Conservation (phyloP, 441 rosid species). For the Heliophila coronopifolia region DNA sequence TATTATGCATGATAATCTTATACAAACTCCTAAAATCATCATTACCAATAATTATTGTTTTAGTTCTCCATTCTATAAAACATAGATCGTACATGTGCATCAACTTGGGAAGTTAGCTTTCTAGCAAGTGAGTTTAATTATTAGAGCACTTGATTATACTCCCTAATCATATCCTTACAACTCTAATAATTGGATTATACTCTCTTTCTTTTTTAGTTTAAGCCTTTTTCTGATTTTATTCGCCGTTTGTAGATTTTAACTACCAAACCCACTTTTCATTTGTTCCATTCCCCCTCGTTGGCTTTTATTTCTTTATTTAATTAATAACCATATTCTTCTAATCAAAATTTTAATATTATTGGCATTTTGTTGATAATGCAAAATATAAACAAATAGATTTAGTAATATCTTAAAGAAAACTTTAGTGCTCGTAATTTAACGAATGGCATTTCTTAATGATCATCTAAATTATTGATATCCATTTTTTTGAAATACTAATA, state of each 20-base stretch:
- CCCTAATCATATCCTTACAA: constrained; percentile 22
- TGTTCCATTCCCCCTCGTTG: constrained; percentile 18
- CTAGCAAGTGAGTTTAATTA: constrained; percentile 28
- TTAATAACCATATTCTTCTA: constrained; percentile 6
- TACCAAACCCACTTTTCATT: constrained; percentile 27
- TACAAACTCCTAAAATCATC: too few relatives aligned
- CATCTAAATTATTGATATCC: too few relatives aligned
- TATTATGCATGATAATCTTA: too few relatives aligned
- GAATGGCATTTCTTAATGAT: too few relatives aligned
- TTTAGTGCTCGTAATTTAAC: not conserved
- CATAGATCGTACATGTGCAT: constrained; percentile 25
- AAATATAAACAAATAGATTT: constrained; percentile 13
- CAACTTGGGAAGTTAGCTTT: constrained; percentile 20
- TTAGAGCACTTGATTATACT: constrained; percentile 27
- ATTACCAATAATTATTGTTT: constrained; percentile 7
- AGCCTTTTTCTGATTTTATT: constrained; percentile 24
- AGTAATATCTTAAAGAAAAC: not conserved
- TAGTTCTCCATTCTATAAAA: not conserved
- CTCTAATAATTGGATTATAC: constrained; percentile 21
- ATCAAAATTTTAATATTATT: not conserved
- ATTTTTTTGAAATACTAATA: too few relatives aligned
- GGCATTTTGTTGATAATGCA: constrained; percentile 1
- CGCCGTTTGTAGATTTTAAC: constrained; percentile 21
- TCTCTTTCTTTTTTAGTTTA: constrained; percentile 16
- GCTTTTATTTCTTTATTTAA: not conserved